These are phyloP conservation scores for Candida easanensis DNA, from an alignment of 805 yeast species.

Conservation along the genomic window DNA sequence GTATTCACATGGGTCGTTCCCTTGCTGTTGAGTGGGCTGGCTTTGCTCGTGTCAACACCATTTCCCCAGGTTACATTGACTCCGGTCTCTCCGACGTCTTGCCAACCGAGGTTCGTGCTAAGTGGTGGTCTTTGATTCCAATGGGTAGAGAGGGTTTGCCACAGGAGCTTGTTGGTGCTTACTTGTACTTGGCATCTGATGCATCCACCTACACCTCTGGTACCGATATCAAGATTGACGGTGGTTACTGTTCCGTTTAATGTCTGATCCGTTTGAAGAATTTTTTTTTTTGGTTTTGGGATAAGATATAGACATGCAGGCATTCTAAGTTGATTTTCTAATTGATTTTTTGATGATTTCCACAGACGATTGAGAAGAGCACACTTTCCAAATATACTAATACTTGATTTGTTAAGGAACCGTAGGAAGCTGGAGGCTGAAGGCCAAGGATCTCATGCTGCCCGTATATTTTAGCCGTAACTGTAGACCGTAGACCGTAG, in stretches of 20 bases:
- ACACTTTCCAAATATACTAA: no score
- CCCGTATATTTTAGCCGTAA: no score
- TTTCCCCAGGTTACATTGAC: slow-evolving; percentile 83
- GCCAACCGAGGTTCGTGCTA: slow-evolving; percentile 40
- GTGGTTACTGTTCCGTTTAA: slow-evolving; percentile 52
- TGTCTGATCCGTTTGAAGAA: neutral
- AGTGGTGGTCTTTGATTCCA: slow-evolving; percentile 56
- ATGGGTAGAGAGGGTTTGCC: slow-evolving; percentile 75
- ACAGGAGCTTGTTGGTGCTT: slow-evolving; percentile 76
- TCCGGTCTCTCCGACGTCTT: slow-evolving; percentile 60
- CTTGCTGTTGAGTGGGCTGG: slow-evolving; percentile 76
- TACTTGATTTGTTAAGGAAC: no score
- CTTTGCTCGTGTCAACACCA: slow-evolving; percentile 79
- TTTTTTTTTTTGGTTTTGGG: neutral
- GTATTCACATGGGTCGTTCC: slow-evolving; percentile 20
- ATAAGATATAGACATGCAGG: neutral
- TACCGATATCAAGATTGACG: slow-evolving; percentile 72
- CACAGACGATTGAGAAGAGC: no score
- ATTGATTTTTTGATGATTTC: no score
- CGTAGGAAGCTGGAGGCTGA: no score
- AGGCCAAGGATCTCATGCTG: no score
- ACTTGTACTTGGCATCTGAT: slow-evolving; percentile 73
- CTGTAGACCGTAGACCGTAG: no score
- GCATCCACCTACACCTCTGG: slow-evolving; percentile 83
- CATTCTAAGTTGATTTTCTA: no score